Evolutionary conservation across 2,329 filamentous ascomycete species (phyloP), one percentile per base, ranked within the genome.

Genomic region (Aspergillus brunneoviolaceus): DNA sequence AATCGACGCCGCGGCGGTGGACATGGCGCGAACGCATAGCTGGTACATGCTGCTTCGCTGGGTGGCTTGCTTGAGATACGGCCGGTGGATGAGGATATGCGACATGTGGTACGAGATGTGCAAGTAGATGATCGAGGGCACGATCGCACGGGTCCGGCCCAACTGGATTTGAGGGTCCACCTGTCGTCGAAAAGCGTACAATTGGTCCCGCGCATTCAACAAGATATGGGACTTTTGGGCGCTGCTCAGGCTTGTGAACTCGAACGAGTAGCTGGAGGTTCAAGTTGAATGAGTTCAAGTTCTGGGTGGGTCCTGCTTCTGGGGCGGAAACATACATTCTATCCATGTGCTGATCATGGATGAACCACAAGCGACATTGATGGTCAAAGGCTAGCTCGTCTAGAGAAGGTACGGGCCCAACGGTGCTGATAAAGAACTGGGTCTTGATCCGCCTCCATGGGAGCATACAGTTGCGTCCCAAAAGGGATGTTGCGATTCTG

Each of bases 271-370:
- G 31, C 50, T 52, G 16, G 14, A 35, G 3, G 21, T 19, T 35
- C 3, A 52, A 29, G 12, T 7, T 3, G 16, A 5, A 23, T 21
- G 21, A 33, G 27, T 14, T 1, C 3, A 10, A 14, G 11, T 33
- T 14, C 14, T 35, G 11, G 11, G 33, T 4, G 5, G 4, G 4
- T 35, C 14, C 33, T 35, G 33, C 9, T 14, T 14, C 27, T 9
- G 2, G 7, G 10, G 9, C 10, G 50, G 16, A n/a, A 33, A 10
- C 1, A 12, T 55, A 55, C 53, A 55, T 55, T 16, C 25, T 16
- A 9, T 55, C 53, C 53, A 49, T 55, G 23, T 55, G 33, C 35
- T 55, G 53, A 25, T 55, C 53, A 31, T 55, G 53, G 27, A 55
- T 55, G 45, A 55, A 49, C 53, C 53, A 55, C 11, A 55, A 23